Evolutionary conservation across 1,284 basidiomycete species (phyloP).

Genomic region (Heterobasidion irregulare): DNA sequence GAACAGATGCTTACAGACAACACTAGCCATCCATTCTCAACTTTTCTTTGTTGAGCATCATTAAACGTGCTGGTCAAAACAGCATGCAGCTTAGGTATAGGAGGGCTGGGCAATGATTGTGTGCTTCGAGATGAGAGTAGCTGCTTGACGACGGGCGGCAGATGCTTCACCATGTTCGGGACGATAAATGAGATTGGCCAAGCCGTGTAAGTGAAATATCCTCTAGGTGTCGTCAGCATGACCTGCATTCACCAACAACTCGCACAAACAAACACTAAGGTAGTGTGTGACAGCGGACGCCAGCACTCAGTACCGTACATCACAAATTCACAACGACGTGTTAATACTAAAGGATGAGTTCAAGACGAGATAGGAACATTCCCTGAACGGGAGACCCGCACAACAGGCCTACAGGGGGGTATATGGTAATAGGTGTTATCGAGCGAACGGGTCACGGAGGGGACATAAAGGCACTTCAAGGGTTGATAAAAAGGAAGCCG

Average conservation of each 20-base stretch:
- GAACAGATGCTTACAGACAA: slow-evolving; percentile 52
- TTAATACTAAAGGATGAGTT: background rate
- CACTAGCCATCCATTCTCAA: slow-evolving; percentile 78
- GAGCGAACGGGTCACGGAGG: background rate
- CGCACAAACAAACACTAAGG: background rate
- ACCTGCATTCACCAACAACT: background rate
- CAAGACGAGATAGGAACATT: slow-evolving; percentile 4
- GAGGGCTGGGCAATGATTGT: slow-evolving; percentile 51
- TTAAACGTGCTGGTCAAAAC: slow-evolving; percentile 52
- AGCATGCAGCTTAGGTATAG: slow-evolving; percentile 39
- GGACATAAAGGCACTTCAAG: slow-evolving; percentile 13
- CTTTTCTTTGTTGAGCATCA: slow-evolving; percentile 56
- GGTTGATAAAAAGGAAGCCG: slow-evolving; percentile 27
- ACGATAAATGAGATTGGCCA: background rate
- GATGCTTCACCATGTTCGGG: slow-evolving; percentile 32
- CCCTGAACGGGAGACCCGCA: slow-evolving; percentile 4
- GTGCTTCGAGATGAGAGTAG: slow-evolving; percentile 67
- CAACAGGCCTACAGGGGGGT: slow-evolving; percentile 7
- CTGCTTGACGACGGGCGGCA: slow-evolving; percentile 54
- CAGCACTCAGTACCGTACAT: slow-evolving; percentile 7
- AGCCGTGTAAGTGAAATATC: background rate
- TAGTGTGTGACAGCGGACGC: background rate
- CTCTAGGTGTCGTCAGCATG: background rate
- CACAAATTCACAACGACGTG: slow-evolving; percentile 3
- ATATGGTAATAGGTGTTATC: background rate